Evolutionary conservation across 768 basidiomycete species (phyloP).

Genomic region (Gautieria morchelliformis): DNA sequence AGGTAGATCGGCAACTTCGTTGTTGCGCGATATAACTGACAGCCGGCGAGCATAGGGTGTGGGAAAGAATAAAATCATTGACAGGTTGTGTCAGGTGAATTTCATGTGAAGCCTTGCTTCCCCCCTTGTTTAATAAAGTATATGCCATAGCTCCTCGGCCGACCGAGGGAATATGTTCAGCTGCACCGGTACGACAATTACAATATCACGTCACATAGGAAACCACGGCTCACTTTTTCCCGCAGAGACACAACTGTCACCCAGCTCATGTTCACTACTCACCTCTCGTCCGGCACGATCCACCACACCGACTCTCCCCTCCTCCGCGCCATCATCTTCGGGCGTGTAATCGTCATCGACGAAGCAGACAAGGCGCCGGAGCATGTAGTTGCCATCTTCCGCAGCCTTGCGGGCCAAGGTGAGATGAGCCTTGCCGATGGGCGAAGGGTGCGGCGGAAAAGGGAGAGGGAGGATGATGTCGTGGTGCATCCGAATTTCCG

Average conservation of each 20-base stretch:
- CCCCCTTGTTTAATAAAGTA: neutral
- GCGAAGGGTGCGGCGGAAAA: slow-evolving; percentile 37
- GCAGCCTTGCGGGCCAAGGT: slow-evolving; percentile 55
- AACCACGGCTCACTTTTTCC: neutral
- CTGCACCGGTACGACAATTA: slow-evolving; percentile 31
- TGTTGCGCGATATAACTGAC: neutral
- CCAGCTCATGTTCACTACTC: slow-evolving; percentile 60
- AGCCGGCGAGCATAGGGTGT: slow-evolving; percentile 35
- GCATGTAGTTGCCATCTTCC: slow-evolving; percentile 63
- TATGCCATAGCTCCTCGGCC: slow-evolving; percentile 38
- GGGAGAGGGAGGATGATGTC: slow-evolving; percentile 44
- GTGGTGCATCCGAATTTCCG: slow-evolving; percentile 56
- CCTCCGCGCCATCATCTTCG: slow-evolving; percentile 49
- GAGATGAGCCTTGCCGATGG: slow-evolving; percentile 60
- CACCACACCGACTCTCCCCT: slow-evolving; percentile 58
- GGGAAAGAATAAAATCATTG: slow-evolving; percentile 63
- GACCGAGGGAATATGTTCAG: slow-evolving; percentile 62
- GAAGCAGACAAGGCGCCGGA: slow-evolving; percentile 69
- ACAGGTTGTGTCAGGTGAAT: slow-evolving; percentile 51
- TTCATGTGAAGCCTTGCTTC: neutral
- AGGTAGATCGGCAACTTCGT: slow-evolving; percentile 27
- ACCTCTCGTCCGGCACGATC: slow-evolving; percentile 47
- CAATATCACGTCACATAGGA: too few species aligned
- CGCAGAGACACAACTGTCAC: slow-evolving; percentile 57
- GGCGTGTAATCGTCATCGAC: slow-evolving; percentile 60